Conservation (phyloP, 1,284 basidiomycete genomes). For the Malassezia globosa region DNA sequence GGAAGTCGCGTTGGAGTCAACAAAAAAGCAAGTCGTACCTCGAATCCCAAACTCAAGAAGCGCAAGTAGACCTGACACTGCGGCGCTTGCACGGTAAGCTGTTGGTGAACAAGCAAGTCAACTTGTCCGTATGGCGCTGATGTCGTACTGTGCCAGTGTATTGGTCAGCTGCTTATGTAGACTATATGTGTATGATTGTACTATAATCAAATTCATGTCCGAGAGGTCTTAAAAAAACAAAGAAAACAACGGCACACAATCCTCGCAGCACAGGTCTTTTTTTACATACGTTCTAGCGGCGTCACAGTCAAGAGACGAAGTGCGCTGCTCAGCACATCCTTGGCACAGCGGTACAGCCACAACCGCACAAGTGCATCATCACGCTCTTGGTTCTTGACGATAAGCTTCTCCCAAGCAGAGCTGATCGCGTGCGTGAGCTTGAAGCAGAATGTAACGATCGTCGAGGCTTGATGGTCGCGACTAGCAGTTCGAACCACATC, state of each 20-base stretch:
- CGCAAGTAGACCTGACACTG: slow-evolving; percentile 16
- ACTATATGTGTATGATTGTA: slow-evolving; percentile 4
- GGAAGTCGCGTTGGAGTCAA: slow-evolving; percentile 35
- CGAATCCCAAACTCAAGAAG: slow-evolving; percentile 14
- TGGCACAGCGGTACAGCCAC: slow-evolving; percentile 76
- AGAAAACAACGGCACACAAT: neutral
- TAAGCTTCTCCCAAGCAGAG: slow-evolving; percentile 74
- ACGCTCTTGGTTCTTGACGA: slow-evolving; percentile 64
- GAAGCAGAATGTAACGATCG: slow-evolving; percentile 69
- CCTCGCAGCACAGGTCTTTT: neutral
- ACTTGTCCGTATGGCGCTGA: too few species aligned
- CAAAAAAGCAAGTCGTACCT: slow-evolving; percentile 23
- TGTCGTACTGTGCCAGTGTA: too few species aligned
- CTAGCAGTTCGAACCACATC: slow-evolving; percentile 76
- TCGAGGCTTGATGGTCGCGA: slow-evolving; percentile 77
- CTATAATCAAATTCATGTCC: neutral
- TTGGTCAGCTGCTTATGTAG: too few species aligned
- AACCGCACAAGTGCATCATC: slow-evolving; percentile 72
- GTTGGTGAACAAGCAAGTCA: too few species aligned
- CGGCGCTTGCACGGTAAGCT: too few species aligned
- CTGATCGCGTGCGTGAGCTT: slow-evolving; percentile 68
- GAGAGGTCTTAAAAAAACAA: neutral
- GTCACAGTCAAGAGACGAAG: slow-evolving; percentile 78
- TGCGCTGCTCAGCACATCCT: slow-evolving; percentile 74
- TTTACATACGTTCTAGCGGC: slow-evolving; percentile 72